phyloP scores from a whole-genome alignment of 176 grass and related monocot genomes.

The Otatea glauca region DNA sequence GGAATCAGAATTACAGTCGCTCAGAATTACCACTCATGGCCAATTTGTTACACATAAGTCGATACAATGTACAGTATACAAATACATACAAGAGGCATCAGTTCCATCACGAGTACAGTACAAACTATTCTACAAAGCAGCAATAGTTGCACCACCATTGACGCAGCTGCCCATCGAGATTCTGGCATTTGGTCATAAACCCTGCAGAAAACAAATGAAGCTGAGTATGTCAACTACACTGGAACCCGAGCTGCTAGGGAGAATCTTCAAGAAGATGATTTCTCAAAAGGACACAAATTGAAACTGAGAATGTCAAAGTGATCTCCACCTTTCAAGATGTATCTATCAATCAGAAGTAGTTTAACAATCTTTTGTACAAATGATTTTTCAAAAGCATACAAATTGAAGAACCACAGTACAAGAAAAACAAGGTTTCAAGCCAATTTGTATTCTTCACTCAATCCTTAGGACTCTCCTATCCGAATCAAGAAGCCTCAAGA shows the following conservation, averaged over 20 bases:
- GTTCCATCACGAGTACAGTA: neutral
- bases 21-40: neutral
- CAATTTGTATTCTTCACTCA: neutral
- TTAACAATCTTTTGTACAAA: neutral
- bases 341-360: constrained; percentile 8
- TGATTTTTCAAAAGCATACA: neutral
- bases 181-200: constrained; percentile 93
- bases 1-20: neutral
- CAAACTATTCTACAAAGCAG: neutral
- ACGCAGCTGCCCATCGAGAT: constrained; percentile 85
- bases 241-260: neutral
- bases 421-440: neutral
- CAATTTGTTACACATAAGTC: neutral
- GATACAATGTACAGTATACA: neutral
- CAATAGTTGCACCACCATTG: constrained; percentile 39
- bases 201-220: constrained; percentile 29
- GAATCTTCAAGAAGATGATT: neutral
- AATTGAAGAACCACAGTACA: neutral
- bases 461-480: too few species aligned
- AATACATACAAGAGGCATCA: neutral
- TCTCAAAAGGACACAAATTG: too few species aligned
- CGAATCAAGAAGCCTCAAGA: too few species aligned
- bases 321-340: too few species aligned
- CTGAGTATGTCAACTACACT: neutral
- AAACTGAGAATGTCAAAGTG: too few species aligned